Evolutionary conservation across 1,284 basidiomycete genomes (phyloP), one percentile per base, ranked within the genome.

Genomic region (Xerocomus nothofagi): DNA sequence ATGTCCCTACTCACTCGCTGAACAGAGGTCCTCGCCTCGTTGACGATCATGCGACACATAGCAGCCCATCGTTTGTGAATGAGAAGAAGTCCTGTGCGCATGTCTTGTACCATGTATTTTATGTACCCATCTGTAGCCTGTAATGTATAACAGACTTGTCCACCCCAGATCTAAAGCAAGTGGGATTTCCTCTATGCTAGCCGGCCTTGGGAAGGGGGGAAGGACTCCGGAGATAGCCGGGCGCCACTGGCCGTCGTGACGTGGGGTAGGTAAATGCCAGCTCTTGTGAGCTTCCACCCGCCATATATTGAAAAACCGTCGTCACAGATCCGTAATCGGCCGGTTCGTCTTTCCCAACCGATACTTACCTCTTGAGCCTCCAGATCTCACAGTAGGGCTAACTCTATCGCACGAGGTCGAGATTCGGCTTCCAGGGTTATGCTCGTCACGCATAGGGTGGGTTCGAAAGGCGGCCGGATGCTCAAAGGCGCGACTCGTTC

Each of bases 31-130:
- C 71, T 86, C 11, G 80, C 79, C 3, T 77, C 82, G 0, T 62
- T 84, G 39, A 75, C 77, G 61, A 79, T 86, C 55, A 81, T 86
- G 81, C 73, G 82, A n/a, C 79, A 84, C 57, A 83, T 86, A 37
- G 73, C 66, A n/a, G 68, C 71, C 43, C 69, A 82, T 56, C 69
- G 75, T 37, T 27, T 55, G 32, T 55, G 29, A 55, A 26, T 8
- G 21, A 39, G 39, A 17, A 39, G 24, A 39, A 23, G 44, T 43
- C 30, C 30, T 36, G 30, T 33, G 31, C 23, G 20, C 21, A 15
- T 26, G 30, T 24, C 49, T 44, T 17, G 44, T 37, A 14, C 20
- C 36, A 51, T 63, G 55, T 52, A 56, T 41, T 26, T 39, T 43
- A 49, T 33, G 36, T 1, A 40, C 33, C 20, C 34, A 32, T 15